Conservation (phyloP, 208 protist genomes). For the Trypanosoma platydactyli region DNA sequence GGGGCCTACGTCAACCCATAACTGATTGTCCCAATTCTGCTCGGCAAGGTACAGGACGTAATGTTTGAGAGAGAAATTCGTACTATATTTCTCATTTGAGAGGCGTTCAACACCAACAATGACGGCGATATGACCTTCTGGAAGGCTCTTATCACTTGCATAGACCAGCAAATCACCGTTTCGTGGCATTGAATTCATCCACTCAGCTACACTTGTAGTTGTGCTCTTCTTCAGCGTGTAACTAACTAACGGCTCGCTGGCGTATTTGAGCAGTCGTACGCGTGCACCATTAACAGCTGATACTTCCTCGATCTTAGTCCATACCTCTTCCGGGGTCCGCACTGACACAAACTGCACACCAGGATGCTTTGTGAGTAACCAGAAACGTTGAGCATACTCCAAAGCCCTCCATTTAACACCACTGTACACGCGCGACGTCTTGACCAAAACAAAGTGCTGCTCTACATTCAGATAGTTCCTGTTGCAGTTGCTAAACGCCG, state of each 20-base stretch:
- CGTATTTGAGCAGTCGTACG: constrained; percentile 1
- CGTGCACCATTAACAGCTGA: background rate
- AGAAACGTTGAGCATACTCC: constrained; percentile 74
- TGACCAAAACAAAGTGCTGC: constrained; percentile 59
- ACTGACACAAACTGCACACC: constrained; percentile 13
- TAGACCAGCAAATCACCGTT: constrained; percentile 27
- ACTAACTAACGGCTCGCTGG: background rate
- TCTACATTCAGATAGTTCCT: constrained; percentile 37
- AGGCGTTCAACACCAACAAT: constrained; percentile 45
- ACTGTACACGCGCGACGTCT: constrained; percentile 48
- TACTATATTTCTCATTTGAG: background rate
- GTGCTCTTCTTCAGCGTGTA: background rate
- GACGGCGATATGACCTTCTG: constrained; percentile 58
- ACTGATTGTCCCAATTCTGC: constrained; percentile 67
- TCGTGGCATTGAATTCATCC: constrained; percentile 5
- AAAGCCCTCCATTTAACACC: constrained; percentile 64
- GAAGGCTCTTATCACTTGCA: constrained; percentile 5
- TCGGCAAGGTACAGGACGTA: constrained; percentile 58
- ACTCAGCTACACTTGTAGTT: background rate
- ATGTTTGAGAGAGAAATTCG: constrained; percentile 10
- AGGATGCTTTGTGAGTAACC: constrained; percentile 39
- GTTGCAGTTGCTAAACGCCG: constrained; percentile 78
- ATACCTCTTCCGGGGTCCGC: constrained; percentile 17
- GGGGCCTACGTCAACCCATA: constrained; percentile 14
- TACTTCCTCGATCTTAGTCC: constrained; percentile 7